phyloP scores from a whole-genome alignment of 495 filamentous ascomycete species.

The Annulohypoxylon nitens region DNA sequence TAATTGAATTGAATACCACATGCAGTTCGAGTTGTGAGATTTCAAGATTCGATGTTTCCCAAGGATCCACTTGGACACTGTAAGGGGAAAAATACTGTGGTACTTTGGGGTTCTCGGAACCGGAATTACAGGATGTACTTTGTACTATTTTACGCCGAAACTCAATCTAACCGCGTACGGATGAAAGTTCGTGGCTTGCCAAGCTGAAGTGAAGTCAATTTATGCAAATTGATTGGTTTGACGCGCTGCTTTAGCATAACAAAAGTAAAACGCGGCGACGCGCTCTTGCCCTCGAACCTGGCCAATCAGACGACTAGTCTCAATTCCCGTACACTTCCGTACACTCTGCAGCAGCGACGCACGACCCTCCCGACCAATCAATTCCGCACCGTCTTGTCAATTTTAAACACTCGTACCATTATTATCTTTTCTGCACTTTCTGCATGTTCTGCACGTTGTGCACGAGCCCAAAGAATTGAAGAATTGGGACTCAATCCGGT shows the following conservation, averaged over 20 bases:
- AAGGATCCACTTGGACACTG: neutral
- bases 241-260: constrained; percentile 40
- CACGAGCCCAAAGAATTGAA: constrained; percentile 32
- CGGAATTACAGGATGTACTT: neutral
- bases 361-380: constrained; percentile 45
- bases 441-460: constrained; percentile 19
- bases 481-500: constrained; percentile 13
- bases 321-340: constrained; percentile 36
- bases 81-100: neutral
- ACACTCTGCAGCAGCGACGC: constrained; percentile 36
- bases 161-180: neutral
- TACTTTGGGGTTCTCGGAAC: constrained; percentile 1
- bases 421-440: constrained; percentile 13
- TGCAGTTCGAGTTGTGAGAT: constrained; percentile 10
- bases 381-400: constrained; percentile 36
- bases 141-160: neutral
- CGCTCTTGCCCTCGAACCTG: constrained; percentile 38
- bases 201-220: constrained; percentile 34
- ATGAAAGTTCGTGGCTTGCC: constrained; percentile 11
- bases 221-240: constrained; percentile 34
- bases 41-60: constrained; percentile 15
- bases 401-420: constrained; percentile 47
- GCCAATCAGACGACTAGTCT: constrained; percentile 24
- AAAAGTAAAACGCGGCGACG: constrained; percentile 37
- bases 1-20: constrained; percentile 14